Base-by-base conservation (phyloP, 805 yeast genomes). In the Lipomyces chichibuensis region DNA sequence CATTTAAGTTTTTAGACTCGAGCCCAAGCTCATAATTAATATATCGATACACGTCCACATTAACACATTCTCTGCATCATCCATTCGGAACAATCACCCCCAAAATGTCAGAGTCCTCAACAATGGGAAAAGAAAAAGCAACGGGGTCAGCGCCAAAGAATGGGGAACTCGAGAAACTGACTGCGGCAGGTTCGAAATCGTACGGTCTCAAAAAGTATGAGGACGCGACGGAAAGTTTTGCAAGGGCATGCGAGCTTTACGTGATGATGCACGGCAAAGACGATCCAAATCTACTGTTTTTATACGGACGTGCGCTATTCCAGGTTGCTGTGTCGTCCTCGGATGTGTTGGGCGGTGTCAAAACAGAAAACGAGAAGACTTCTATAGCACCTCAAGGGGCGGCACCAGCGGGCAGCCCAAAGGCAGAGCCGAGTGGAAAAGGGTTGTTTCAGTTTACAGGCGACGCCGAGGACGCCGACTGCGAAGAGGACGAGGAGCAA, bases 271-370 rank as follows among this genome's bases (percentile, higher is more conserved):
- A 83, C 14, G 87, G 85, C n/a, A 84, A 84, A 57, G 96, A 92
- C 70, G 84, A 85, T 68, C 89, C 95, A 4, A 90, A 90, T 68
- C 81, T 91, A 71, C 80, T 92, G 73, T 86, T 84, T 71, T 77
- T 89, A 53, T 92, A 92, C 71, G 97, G 97, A 1, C 87, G 87
- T 75, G 87, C 97, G 0, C 77, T 93, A 49, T 92, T 88, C 78
- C 89, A 88, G 69, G 84, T 85, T 51, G 98, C 93, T 0, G 89
- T 91, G 8, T 80, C 85, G 23, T 88, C 85, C 57, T 87, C 92
- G 1, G 93, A 89, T 56, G 88, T 93, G 3, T 83, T 93, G 67
- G 97, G 96, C 20, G 88, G 83, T 39, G 71, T 68, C 20, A 70
- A 72, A 20, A 33, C 54, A 17, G 65, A 62, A 25, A 57, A 37